Evolutionary conservation across 441 rosid genomes (phyloP).

Genomic region (Pelargonium exstipulatum): DNA sequence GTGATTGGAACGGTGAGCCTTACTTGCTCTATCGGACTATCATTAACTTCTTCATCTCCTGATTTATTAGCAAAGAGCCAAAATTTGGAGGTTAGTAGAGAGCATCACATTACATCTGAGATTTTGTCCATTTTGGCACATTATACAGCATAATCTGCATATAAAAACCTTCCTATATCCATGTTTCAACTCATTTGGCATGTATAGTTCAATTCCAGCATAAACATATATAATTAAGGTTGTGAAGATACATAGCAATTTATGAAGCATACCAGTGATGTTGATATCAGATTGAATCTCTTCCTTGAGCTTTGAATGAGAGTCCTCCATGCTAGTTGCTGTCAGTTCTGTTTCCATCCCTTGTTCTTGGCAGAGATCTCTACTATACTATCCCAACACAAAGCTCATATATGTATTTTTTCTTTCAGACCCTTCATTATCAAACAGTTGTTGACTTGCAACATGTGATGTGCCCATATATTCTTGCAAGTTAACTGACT

Average conservation of each 20-base stretch:
- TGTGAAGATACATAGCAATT: neutral
- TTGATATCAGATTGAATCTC: neutral
- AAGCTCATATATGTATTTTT: neutral
- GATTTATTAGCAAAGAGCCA: no score
- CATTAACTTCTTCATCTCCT: constrained; percentile 43
- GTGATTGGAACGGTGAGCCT: constrained; percentile 68
- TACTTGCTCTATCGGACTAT: constrained; percentile 74
- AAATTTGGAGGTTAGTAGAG: no score
- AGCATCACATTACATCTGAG: no score
- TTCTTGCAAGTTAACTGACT: neutral
- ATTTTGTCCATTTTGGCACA: no score
- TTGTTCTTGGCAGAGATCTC: neutral
- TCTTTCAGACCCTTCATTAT: neutral
- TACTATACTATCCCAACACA: neutral
- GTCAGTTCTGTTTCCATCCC: neutral
- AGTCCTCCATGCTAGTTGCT: neutral
- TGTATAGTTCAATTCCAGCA: neutral
- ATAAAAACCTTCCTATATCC: neutral
- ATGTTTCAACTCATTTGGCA: neutral
- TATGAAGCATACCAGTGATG: neutral
- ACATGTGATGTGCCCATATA: neutral
- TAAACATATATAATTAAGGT: neutral
- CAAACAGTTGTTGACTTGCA: neutral
- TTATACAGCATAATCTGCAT: neutral
- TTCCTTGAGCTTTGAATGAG: neutral